Base-by-base conservation (phyloP, 441 rosid species). In the Pelargonium cotyledonis region DNA sequence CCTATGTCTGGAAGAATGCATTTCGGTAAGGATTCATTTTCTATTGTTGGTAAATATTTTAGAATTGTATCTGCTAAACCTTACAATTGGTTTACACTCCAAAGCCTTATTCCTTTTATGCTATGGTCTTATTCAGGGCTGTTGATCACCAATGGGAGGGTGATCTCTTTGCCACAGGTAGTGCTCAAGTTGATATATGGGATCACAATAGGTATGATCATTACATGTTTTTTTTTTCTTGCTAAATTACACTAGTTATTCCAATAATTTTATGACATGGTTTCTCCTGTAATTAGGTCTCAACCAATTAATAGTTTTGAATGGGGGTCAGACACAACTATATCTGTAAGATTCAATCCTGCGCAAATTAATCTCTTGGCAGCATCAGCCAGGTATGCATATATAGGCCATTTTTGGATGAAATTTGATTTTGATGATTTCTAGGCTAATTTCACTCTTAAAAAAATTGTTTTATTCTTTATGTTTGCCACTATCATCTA, bases 121-220 rank as follows among this genome's bases (percentile, higher is more conserved):
- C 8, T 67, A 21, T 66, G 11, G 31, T 61, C 6, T 6, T 12
- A 43, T 70, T 23, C 79, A 95, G 99, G 91, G 97, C 87, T 63
- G 95, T 89, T 77, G 98, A 95, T 84, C 97, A 95, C 83, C 97
- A 92, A 69, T 89, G 89, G 92, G 85, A 85, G 62, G 86, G 97
- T 62, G 96, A 95, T 15, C 86, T 86, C 47, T 92, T 95, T 84
- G 99, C 95, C 63, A 95, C 98, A 11, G 91, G 88, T 46, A 96
- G 99, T 63, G 98, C 97, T 72, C 98, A 85, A 81, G 78, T 95
- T n/a, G 98, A 95, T 75, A 82, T 92, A 83, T 95, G 98, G 97
- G 86, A 89, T 80, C 97, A 90, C 72, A 90, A 90, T 77, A 90
- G 99, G 99, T 94, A 61, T 68, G 29, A 72, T 70, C 71, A 66